Percentiles rank a stretch among this genome's conserved stretches.
Conservation (phyloP, 192 early-diverging fungal species). For the Jimgerdemannia lactiflua region DNA sequence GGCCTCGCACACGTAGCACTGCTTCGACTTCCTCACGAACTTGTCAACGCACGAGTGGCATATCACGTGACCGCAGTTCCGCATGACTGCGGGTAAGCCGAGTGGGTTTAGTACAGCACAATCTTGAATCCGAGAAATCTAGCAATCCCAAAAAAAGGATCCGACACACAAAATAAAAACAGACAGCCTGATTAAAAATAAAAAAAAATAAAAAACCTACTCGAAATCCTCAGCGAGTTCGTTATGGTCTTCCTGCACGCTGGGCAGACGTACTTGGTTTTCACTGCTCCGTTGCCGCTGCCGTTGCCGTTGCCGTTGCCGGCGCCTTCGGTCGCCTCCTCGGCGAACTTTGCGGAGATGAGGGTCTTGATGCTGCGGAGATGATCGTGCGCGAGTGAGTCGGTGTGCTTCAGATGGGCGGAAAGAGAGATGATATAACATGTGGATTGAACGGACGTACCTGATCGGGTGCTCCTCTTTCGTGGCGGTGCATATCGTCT, state of each 20-base stretch:
- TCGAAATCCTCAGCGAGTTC: constrained; percentile 66
- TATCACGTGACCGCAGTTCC: constrained; percentile 70
- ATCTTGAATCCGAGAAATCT: too few relatives aligned
- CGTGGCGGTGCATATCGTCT: constrained; percentile 63
- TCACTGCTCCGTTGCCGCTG: constrained; percentile 27
- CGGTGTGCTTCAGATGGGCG: too few relatives aligned
- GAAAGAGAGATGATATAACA: background rate
- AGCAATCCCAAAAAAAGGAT: background rate
- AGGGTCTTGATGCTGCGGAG: constrained; percentile 60
- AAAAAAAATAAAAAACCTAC: constrained; percentile 40
- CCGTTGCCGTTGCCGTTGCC: too few relatives aligned
- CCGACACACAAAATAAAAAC: too few relatives aligned
- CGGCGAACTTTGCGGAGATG: constrained; percentile 58
- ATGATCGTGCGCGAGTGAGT: background rate
- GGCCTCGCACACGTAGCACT: constrained; percentile 65
- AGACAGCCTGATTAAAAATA: too few relatives aligned
- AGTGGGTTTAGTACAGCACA: background rate
- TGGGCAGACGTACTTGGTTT: constrained; percentile 56
- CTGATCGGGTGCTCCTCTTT: constrained; percentile 60
- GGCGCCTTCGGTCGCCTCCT: constrained; percentile 31
- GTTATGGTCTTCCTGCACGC: constrained; percentile 68
- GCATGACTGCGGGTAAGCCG: constrained; percentile 37
- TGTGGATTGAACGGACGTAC: constrained; percentile 25
- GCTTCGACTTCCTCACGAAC: constrained; percentile 66
- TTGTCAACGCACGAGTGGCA: constrained; percentile 63